Percentiles rank a stretch among this genome's conserved stretches.
phyloP scores from a whole-genome alignment of 495 filamentous ascomycete species.

The Ramalina intermedia region DNA sequence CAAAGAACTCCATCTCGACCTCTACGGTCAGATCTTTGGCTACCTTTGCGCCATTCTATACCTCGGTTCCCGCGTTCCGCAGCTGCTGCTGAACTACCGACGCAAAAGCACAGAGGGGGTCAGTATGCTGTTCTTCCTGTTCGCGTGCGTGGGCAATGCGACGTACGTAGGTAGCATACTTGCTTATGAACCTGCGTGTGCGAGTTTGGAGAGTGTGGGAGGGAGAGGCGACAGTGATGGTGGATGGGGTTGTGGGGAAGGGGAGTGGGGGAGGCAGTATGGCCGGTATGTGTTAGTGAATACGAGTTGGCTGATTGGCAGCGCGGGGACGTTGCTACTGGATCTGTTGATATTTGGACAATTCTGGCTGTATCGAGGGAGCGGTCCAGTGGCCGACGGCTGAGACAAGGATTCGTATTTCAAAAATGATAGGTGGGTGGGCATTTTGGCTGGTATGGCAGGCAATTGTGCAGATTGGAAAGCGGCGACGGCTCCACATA shows the following conservation, averaged over 20 bases:
- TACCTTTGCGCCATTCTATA: conserved; percentile 79
- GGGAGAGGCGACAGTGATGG: conserved; percentile 44
- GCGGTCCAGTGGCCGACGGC: not conserved
- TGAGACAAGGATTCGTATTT: not conserved
- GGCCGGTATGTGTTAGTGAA: conserved; percentile 74
- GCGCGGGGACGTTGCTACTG: conserved; percentile 69
- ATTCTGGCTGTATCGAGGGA: conserved; percentile 64
- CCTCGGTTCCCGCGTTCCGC: conserved; percentile 74
- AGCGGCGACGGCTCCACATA: no score
- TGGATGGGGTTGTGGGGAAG: conserved; percentile 9
- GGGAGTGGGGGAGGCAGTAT: conserved; percentile 32
- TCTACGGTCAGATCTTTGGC: conserved; percentile 72
- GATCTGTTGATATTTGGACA: conserved; percentile 81
- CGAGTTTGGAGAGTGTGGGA: conserved; percentile 27
- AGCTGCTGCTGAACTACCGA: conserved; percentile 77
- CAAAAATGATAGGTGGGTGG: no score
- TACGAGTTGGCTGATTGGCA: conserved; percentile 75
- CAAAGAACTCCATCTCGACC: conserved; percentile 43
- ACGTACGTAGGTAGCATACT: conserved; percentile 89
- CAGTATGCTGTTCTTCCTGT: conserved; percentile 86
- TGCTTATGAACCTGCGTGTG: conserved; percentile 58
- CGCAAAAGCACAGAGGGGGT: conserved; percentile 86
- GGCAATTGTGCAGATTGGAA: no score
- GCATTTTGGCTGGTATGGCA: no score
- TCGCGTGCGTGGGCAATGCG: conserved; percentile 85